Evolutionary conservation across 129 eudicot species (phyloP).

Genomic region (Escallonia rubra): DNA sequence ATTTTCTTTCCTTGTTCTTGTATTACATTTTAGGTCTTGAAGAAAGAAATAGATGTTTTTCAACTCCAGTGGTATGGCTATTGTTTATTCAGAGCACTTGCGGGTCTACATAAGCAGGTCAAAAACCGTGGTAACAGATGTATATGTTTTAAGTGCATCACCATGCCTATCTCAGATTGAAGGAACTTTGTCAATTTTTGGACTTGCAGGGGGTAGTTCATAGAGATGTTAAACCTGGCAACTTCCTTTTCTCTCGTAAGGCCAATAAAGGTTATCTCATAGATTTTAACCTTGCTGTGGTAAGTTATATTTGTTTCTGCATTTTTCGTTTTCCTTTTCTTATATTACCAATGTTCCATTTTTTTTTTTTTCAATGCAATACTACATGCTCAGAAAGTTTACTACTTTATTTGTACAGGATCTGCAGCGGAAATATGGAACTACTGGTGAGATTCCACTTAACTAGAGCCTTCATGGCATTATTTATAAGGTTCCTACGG

Average conservation of each 20-base stretch:
- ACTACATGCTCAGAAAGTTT: conserved; percentile 1
- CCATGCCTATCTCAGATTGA: background rate
- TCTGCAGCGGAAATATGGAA: conserved; percentile 55
- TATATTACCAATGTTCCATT: background rate
- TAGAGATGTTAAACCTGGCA: conserved; percentile 99
- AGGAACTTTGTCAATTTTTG: conserved; percentile 5
- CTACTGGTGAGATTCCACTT: conserved; percentile 47
- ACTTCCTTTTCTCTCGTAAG: conserved; percentile 77
- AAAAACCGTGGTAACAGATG: conserved; percentile 1
- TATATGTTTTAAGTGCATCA: conserved; percentile 1
- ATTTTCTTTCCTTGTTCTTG: background rate
- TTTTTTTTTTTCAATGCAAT: background rate
- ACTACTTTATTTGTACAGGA: conserved; percentile 44
- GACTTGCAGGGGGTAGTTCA: conserved; percentile 83
- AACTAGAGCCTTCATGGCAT: background rate
- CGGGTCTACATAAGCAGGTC: conserved; percentile 94
- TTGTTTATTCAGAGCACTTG: conserved; percentile 93
- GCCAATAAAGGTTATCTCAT: conserved; percentile 71
- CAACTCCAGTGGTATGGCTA: conserved; percentile 90
- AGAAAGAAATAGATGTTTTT: conserved; percentile 54
- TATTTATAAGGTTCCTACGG: background rate
- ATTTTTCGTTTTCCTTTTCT: background rate
- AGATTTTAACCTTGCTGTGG: conserved; percentile 97
- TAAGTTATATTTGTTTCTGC: conserved; percentile 24
- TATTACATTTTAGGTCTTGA: conserved; percentile 43